Conservation (phyloP, 139 green algal genomes). For the Yamagishiella unicocca region DNA sequence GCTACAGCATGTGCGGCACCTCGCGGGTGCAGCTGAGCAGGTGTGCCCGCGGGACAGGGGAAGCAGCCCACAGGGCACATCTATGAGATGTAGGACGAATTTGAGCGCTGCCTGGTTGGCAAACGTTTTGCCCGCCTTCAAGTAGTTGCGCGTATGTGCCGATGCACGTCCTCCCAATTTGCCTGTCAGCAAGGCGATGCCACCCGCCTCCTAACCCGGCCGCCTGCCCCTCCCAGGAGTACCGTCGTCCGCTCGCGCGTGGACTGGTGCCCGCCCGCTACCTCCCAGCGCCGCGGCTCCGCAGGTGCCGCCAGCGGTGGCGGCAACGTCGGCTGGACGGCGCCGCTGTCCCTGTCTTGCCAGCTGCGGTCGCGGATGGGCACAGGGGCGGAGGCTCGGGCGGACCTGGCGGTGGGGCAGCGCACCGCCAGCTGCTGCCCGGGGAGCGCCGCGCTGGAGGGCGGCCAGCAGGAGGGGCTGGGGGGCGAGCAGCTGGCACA, state of each 20-base stretch:
- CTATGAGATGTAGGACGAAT: no score
- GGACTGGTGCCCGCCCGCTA: not conserved
- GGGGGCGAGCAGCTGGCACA: no score
- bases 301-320: not conserved
- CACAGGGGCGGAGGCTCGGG: not conserved
- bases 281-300: not conserved
- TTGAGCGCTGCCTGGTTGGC: no score
- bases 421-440: not conserved
- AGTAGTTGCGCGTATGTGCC: no score
- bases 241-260: not conserved
- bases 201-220: no score
- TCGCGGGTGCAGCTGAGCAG: slow-evolving; percentile 48
- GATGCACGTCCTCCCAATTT: no score
- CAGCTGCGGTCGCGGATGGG: not conserved
- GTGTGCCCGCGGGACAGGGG: no score
- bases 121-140: no score
- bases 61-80: no score
- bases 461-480: no score
- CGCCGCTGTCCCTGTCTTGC: not conserved
- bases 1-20: slow-evolving; percentile 64
- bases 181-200: no score
- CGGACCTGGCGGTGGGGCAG: slow-evolving; percentile 4
- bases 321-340: not conserved
- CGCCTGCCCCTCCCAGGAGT: not conserved
- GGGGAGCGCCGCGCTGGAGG: no score